Evolutionary conservation across 2,329 filamentous ascomycete genomes (phyloP), one percentile per base, ranked within the genome.

Genomic region (Fusarium sp.): DNA sequence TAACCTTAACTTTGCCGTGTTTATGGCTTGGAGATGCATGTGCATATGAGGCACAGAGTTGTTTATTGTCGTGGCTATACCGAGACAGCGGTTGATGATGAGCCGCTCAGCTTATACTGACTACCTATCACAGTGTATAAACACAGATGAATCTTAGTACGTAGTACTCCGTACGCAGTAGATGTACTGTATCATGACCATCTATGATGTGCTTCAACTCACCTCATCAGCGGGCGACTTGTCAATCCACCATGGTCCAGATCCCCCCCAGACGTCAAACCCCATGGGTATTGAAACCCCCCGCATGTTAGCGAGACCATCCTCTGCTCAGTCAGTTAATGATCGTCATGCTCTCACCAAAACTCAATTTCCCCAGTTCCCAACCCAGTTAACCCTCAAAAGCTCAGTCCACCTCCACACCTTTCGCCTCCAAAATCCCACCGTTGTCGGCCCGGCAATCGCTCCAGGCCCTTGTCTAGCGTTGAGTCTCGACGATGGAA

Each of bases 1-100:
- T 58, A 68, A 67, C 53, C 55, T 56, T 68, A 68, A 67, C 41
- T 44, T 43, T 55, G 50, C 44, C 33, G 20, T 30, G 13, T 22
- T 37, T 23, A 30, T 30, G 27, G 27, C 27, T 30, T 45, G 39
- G 6, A 6, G 17, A 33, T 17, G 30, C 25, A 30, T 43, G 37
- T 43, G 20, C 9, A 20, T 30, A 5, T 51, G 33, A 35, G 33
- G 33, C 33, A 35, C 33, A 35, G 14, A 35, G 27, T 30, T 30
- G 27, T 30, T 30, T 5, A 13, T 30, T 35, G 15, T 35, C 33
- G 7, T 9, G 17, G 15, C 19, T 22, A 30, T 30, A 6, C 4
- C 7, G 7, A 11, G 22, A 27, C 3, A 35, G 15, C 13, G 33
- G 33, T 17, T 17, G 33, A 35, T n/a, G 15, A 17, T 35, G 13